Evolutionary conservation across 208 protist genomes (phyloP), one percentile per base, ranked within the genome.

Genomic region (Tetramitus jugosus): DNA sequence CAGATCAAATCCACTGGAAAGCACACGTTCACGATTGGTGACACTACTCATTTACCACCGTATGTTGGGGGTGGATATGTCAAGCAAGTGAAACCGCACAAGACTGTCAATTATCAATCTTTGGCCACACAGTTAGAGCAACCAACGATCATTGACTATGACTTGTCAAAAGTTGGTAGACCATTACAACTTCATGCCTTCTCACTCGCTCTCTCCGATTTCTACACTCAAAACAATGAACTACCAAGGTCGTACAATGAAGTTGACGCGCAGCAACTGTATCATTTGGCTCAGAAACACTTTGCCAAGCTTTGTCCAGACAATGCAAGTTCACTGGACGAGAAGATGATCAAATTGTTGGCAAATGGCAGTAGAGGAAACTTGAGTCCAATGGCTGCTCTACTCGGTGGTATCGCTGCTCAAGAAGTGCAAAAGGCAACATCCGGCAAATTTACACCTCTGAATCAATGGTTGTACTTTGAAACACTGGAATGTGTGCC

Each of bases 391-490:
- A 87, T 97, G 90, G 80, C 88, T n/a, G 91, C 92, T 79, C 87
- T 96, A 46, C 85, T 98, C 75, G 96, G 94, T 68, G 91, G 92
- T 56, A 83, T 97, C 78, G 93, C 93, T 6, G 88, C 94, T 10
- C 96, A 99, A 86, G 96, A 99, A 81, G 90, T 40, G 23, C 29
- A 39, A 60, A 98, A 98, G 87, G 83, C 91, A 43, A 84, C 90
- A 80, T 93, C 91, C 62, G 93, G 93, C 35, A 98, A 98, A 88
- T 98, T 97, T 83, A 91, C 89, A 0, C 96, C 96, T 7, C 78
- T 99, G n/a, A 81, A 91, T 37, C 95, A 97, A 82, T 98, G 91
- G 90, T 53, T 96, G 20, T 97, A 97, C 86, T 98, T 95, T 83
- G 96, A 99, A 79, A 86, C 85, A 31, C 82, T 94, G 20, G 96